phyloP scores from a whole-genome alignment of 495 filamentous ascomycete genomes.

The Parmelia sp. region DNA sequence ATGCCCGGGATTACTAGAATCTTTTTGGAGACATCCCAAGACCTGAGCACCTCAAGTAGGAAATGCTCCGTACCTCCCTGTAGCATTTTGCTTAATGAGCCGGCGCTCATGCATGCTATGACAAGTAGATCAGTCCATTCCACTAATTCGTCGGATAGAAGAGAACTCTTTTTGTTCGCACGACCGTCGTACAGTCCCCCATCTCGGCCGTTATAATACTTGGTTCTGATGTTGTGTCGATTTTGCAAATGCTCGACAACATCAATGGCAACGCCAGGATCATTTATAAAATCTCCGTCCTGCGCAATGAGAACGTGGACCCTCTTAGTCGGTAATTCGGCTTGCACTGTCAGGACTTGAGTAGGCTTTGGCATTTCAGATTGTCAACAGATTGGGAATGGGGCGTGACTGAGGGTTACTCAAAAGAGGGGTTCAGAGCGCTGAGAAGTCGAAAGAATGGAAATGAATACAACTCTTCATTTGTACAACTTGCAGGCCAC shows the following conservation, averaged over 20 bases:
- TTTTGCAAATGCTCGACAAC: background rate
- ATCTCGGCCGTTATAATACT: background rate
- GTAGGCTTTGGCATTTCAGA: background rate
- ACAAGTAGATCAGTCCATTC: constrained; percentile 85
- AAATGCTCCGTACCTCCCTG: constrained; percentile 68
- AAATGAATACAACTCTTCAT: too few relatives aligned
- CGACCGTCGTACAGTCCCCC: background rate
- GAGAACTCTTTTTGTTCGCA: background rate
- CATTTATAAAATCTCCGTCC: background rate
- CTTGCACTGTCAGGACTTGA: background rate
- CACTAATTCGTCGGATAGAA: constrained; percentile 7
- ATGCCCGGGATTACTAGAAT: constrained; percentile 77
- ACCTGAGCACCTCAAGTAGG: constrained; percentile 64
- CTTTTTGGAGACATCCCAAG: constrained; percentile 79
- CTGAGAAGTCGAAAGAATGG: background rate
- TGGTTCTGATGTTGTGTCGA: constrained; percentile 8
- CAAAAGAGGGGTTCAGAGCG: too few relatives aligned
- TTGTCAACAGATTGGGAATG: background rate
- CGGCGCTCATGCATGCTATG: constrained; percentile 76
- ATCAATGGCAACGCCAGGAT: background rate
- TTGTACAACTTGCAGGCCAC: too few relatives aligned
- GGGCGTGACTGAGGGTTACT: background rate
- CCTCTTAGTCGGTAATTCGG: background rate
- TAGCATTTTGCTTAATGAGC: constrained; percentile 75
- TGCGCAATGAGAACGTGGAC: constrained; percentile 12